These are phyloP conservation scores for Saccharomycopsis babjevae DNA, from an alignment of 805 yeast species.

Conservation along the genomic window DNA sequence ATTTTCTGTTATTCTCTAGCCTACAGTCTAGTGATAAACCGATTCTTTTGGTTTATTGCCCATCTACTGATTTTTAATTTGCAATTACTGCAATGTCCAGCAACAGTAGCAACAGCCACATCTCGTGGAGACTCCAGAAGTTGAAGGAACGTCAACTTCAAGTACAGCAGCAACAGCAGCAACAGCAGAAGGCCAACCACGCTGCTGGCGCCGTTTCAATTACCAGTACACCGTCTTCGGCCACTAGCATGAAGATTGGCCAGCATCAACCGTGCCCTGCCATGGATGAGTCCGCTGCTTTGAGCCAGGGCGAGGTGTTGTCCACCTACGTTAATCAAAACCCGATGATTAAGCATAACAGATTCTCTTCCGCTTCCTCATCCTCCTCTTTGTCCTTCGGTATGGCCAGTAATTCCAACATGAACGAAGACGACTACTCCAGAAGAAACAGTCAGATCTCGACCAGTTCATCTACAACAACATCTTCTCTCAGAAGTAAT, in stretches of 20 bases:
- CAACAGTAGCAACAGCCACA: not conserved
- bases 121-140: constrained; percentile 12
- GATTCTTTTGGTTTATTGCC: too few species aligned
- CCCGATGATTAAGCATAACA: constrained; percentile 3
- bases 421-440: not conserved
- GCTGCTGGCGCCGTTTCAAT: not conserved
- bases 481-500: not conserved
- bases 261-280: not conserved
- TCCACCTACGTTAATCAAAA: constrained; percentile 7
- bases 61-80: too few species aligned
- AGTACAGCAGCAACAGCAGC: not conserved
- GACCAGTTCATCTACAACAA: not conserved
- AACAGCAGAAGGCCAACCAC: not conserved
- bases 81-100: not conserved
- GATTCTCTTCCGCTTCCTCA: not conserved
- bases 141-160: constrained; percentile 9
- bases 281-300: not conserved
- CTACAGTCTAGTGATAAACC: not conserved
- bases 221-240: not conserved
- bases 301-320: not conserved
- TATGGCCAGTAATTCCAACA: not conserved
- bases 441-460: not conserved
- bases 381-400: not conserved
- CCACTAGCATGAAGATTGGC: not conserved
- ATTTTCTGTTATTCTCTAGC: not conserved